phyloP scores from a whole-genome alignment of 1,284 basidiomycete species.

The Testicularia cyperi region DNA sequence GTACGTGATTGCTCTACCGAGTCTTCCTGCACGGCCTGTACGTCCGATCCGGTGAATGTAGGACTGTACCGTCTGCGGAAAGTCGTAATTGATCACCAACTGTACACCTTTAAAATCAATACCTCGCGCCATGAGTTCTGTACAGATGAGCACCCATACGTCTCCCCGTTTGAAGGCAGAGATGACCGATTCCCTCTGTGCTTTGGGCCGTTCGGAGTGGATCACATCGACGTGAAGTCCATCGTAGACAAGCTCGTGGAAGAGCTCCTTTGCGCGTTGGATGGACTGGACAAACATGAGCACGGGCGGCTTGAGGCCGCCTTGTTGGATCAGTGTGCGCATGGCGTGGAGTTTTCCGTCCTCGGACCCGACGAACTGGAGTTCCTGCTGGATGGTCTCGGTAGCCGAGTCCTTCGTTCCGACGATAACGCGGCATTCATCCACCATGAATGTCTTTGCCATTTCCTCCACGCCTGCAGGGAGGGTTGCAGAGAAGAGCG shows the following conservation, averaged over 20 bases:
- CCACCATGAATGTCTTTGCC: constrained; percentile 74
- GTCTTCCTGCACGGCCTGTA: constrained; percentile 86
- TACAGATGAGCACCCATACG: constrained; percentile 58
- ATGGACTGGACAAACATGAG: constrained; percentile 93
- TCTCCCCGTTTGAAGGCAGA: constrained; percentile 74
- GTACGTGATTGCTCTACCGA: constrained; percentile 90
- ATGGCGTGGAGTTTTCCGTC: constrained; percentile 83
- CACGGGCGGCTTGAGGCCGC: constrained; percentile 81
- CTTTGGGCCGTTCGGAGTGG: constrained; percentile 82
- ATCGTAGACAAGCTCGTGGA: constrained; percentile 80
- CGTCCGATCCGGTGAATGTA: constrained; percentile 96
- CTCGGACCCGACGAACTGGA: constrained; percentile 89
- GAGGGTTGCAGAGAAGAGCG: constrained; percentile 90
- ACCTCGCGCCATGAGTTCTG: constrained; percentile 71
- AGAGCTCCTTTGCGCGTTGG: constrained; percentile 82
- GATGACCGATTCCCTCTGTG: constrained; percentile 75
- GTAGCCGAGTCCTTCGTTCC: constrained; percentile 74
- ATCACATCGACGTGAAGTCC: constrained; percentile 87
- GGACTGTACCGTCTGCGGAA: constrained; percentile 69
- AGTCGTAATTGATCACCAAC: constrained; percentile 84
- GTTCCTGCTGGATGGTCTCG: constrained; percentile 76
- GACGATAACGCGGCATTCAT: constrained; percentile 54
- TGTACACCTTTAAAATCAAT: constrained; percentile 93
- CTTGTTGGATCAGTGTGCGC: constrained; percentile 74
- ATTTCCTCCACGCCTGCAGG: constrained; percentile 84